Percentiles rank a stretch among this genome's conserved stretches.
Conservation (phyloP, 108 stramenopile genomes). For the Nitzschia sp. region DNA sequence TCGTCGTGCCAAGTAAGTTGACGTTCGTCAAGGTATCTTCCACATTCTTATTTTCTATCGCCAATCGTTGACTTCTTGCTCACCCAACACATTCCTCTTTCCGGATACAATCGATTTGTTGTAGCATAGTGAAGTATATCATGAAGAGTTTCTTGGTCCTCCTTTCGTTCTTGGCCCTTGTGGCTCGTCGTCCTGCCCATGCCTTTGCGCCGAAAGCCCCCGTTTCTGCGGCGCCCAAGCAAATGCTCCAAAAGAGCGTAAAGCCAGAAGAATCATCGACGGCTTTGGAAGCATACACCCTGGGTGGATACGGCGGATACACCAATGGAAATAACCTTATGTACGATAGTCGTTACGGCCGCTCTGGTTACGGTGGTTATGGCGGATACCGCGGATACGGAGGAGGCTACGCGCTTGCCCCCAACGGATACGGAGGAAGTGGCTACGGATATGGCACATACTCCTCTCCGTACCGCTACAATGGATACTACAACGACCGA, state of each 20-base stretch:
- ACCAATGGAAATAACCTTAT: background rate
- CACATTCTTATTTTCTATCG: background rate
- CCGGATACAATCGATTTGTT: background rate
- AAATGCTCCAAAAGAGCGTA: background rate
- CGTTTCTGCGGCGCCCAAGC: background rate
- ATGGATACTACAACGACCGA: background rate
- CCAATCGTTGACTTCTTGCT: background rate
- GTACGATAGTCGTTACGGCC: background rate
- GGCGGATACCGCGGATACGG: slow-evolving; percentile 3
- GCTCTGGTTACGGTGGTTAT: background rate
- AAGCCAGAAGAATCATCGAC: background rate
- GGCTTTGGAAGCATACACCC: background rate
- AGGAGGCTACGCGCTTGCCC: background rate
- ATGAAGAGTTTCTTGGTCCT: slow-evolving; percentile 1
- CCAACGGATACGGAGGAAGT: background rate
- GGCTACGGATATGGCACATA: slow-evolving; percentile 1
- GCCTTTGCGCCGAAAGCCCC: slow-evolving; percentile 4
- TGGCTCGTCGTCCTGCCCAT: background rate
- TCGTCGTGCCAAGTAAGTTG: no score
- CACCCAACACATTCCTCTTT: background rate
- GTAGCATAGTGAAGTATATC: background rate
- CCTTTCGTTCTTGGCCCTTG: background rate
- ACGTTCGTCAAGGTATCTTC: slow-evolving; percentile 4
- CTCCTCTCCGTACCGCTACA: background rate
- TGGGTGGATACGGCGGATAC: background rate